Conservation (phyloP, 1,284 basidiomycete genomes). For the Cryptococcus floricola region DNA sequence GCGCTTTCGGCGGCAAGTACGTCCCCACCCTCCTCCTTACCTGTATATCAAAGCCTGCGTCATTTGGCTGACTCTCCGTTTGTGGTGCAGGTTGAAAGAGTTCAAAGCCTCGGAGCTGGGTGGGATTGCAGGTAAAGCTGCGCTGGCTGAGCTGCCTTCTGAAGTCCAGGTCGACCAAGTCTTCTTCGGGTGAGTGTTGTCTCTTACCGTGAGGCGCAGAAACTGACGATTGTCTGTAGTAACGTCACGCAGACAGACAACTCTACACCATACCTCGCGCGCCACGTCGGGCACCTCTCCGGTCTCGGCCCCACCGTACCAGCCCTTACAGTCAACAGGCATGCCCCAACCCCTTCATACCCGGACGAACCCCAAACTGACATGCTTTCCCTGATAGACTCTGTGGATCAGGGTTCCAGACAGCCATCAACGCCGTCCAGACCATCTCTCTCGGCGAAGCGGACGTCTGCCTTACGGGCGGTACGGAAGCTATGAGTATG, state of each 20-base stretch:
- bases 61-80: background rate
- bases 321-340: conserved; percentile 56
- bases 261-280: conserved; percentile 55
- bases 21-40: conserved; percentile 4
- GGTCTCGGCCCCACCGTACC: conserved; percentile 53
- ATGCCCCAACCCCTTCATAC: conserved; percentile 5
- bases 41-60: no score
- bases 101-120: conserved; percentile 53
- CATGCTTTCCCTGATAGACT: conserved; percentile 39
- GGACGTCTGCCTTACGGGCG: conserved; percentile 55
- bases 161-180: conserved; percentile 52
- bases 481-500: conserved; percentile 56
- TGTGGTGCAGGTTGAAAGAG: conserved; percentile 39
- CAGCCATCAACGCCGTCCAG: conserved; percentile 55
- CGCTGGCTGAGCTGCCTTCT: conserved; percentile 52
- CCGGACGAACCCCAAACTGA: background rate
- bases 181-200: conserved; percentile 50
- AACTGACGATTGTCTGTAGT: conserved; percentile 18
- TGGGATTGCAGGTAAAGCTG: conserved; percentile 54
- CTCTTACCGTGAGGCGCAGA: background rate
- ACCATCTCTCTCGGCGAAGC: conserved; percentile 55
- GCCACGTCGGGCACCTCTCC: conserved; percentile 56
- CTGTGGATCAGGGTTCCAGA: conserved; percentile 57
- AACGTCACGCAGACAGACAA: conserved; percentile 51
- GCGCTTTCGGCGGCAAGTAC: conserved; percentile 55